Evolutionary conservation across 2,329 filamentous ascomycete genomes (phyloP), one percentile per base, ranked within the genome.

Genomic region (Cordyceps cicadae): DNA sequence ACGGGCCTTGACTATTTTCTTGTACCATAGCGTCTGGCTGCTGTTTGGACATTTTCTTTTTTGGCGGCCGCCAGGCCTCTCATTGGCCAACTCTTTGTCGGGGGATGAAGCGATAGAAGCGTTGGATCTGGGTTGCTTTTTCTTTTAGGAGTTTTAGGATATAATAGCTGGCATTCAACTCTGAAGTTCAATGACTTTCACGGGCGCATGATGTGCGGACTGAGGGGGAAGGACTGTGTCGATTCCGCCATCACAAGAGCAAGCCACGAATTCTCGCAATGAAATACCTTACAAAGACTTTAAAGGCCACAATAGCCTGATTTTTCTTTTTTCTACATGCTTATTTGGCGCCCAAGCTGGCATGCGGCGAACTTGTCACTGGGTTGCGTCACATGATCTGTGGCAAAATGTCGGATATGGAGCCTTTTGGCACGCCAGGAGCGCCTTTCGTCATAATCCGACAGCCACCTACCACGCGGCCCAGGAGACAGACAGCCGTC

Each of bases 381-480:
- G 43, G 64, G 63, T 64, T 63, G 41, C 66, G 63, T 73, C 71
- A 73, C 70, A 70, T 71, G 71, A 71, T 62, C 41, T 24, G 14
- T 65, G 70, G 69, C 32, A 66, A 62, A 71, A 66, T 62, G 41
- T 54, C 70, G 67, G 66, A 70, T 71, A 21, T 17, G 14, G 32
- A 37, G 34, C 34, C 34, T 45, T 55, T 41, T 60, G 50, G 58
- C 50, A 41, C 24, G 51, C 26, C 43, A 46, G 37, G 21, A 46
- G 37, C 34, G 39, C 11, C 52, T 43, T n/a, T 70, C 70, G 70
- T 73, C 70, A 72, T 72, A 61, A 55, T 41, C 34, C 59, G n/a
- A 49, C 46, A 19, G 46, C 34, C 29, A 55, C 43, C 59, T 54
- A 26, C 45, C 43, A 61, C 59, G 45, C 43, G 51, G 52, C 59